Base-by-base conservation (phyloP, 2,329 filamentous ascomycete genomes). In the Talaromyces atroroseus region DNA sequence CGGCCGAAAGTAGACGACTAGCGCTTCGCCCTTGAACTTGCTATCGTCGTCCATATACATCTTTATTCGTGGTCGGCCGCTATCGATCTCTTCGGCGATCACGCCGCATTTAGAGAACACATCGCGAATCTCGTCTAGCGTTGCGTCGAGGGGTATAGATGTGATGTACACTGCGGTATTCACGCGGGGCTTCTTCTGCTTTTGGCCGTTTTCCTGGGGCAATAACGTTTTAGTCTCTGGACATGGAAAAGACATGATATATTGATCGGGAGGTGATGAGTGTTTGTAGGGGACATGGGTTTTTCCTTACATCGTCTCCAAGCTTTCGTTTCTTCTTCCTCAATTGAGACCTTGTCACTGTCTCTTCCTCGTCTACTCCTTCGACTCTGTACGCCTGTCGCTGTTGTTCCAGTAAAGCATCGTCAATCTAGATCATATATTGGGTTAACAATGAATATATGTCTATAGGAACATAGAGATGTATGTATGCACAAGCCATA, bases 121-220 rank as follows among this genome's bases (percentile, higher is more conserved):
- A 23, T 90, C 83, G 63, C 88, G 82, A 16, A 99, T 84, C 75
- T 99, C 94, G 29, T 88, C 83, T 44, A 87, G 78, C 0, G 87
- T 89, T 45, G 84, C 87, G 70, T 97, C 90, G 40, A 79, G 73
- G 0, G 94, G 95, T 3, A 99, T 82, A 12, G 89, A 90, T 4
- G 91, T 95, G 49, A 96, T 88, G 75, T 92, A 99, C 61, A 99
- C 83, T 44, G 92, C 92, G 5, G 89, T 95, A 71, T 96, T 97
- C 64, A 92, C 79, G 56, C 74, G 74, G 29, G 69, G 68, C 61
- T 75, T 78, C 64, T 73, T 76, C 16, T 63, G 62, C 58, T 75
- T 73, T 53, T 70, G 68, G n/a, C 60, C 64, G 52, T 65, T 65
- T 36, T 63, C 61, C 69, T 70, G 55, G 11, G 24, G 26, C 20